Conservation (phyloP, 371 early-diverging fungal species). For the Rhizopus microsporus region DNA sequence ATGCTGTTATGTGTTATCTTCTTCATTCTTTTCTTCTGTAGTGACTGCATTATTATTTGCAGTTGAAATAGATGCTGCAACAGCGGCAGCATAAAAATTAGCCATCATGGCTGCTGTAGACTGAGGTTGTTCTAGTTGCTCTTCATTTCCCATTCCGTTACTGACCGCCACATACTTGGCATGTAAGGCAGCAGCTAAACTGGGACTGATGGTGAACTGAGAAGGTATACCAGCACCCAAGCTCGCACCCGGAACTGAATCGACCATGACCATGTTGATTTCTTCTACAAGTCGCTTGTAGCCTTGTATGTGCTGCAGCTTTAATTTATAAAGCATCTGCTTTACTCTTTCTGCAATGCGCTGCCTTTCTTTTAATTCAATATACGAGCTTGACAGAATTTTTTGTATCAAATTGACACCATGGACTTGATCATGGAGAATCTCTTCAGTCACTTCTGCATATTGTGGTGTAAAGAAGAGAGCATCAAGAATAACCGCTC, state of each 20-base stretch:
- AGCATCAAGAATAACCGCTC: slow-evolving; percentile 77
- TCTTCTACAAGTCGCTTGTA: slow-evolving; percentile 85
- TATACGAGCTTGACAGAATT: slow-evolving; percentile 79
- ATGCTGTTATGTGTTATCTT: no score
- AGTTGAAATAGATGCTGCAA: slow-evolving; percentile 2
- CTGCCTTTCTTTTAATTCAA: slow-evolving; percentile 76
- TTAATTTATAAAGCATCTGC: slow-evolving; percentile 55
- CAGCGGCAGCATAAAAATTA: slow-evolving; percentile 20
- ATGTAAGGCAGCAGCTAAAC: slow-evolving; percentile 42
- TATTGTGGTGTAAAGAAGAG: slow-evolving; percentile 61
- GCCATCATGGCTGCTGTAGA: slow-evolving; percentile 17
- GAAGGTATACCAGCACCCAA: slow-evolving; percentile 17
- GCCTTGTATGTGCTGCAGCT: slow-evolving; percentile 71
- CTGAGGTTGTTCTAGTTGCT: neutral
- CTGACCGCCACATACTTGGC: slow-evolving; percentile 30
- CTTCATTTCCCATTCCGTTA: slow-evolving; percentile 1
- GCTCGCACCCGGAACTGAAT: slow-evolving; percentile 45
- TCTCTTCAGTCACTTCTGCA: slow-evolving; percentile 13
- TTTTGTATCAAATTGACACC: slow-evolving; percentile 78
- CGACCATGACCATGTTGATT: slow-evolving; percentile 54
- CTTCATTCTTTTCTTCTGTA: neutral
- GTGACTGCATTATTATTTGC: neutral
- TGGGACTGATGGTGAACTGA: slow-evolving; percentile 35
- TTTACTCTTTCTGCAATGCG: slow-evolving; percentile 81
- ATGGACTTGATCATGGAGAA: slow-evolving; percentile 83